Evolutionary conservation across 1,284 basidiomycete species (phyloP), one percentile per base, ranked within the genome.

Genomic region (Sporisorium scitamineum): DNA sequence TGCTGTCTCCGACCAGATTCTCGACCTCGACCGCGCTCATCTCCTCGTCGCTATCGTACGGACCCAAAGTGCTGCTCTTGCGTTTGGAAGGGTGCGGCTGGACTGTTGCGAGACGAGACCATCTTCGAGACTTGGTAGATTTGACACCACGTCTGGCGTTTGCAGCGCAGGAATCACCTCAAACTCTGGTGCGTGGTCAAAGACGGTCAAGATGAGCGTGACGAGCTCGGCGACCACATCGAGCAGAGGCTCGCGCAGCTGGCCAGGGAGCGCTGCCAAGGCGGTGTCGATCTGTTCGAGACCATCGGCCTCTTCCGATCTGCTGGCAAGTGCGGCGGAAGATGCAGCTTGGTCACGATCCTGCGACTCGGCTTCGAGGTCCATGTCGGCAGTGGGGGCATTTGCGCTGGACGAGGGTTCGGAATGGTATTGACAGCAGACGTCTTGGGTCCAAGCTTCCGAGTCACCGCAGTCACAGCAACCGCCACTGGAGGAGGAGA

Each of bases 161-260:
- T 0, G 94, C 93, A 2, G 61, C 34, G 51, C 58, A 26, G 45
- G 67, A 55, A 89, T 39, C 87, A 86, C 0, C 90, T 90, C 78
- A 31, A 94, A 93, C 57, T 94, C 91, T 0, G 93, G 93, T 0
- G 94, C 93, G 81, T 90, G 91, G 81, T 94, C 93, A 14, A 97
- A 87, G 2, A 93, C 94, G 80, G 93, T 91, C 10, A 97, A 89
- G 47, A 96, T 87, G 83, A 93, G 96, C 82, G 95, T 93, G 50
- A 95, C 86, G 3, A 92, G 91, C 78, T 91, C 92, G 8, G 88
- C 90, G 50, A 95, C 89, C 0, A 92, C 93, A 48, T 90, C 88
- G 62, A 89, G 87, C 88, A 96, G 90, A 48, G 90, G 89, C 14
- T 92, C 90, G 51, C 90, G 89, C 22, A 95, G 88, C 42, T 92